Evolutionary conservation across 2,329 filamentous ascomycete genomes (phyloP), one percentile per base, ranked within the genome.

Genomic region (Trichoderma afroharzianum): DNA sequence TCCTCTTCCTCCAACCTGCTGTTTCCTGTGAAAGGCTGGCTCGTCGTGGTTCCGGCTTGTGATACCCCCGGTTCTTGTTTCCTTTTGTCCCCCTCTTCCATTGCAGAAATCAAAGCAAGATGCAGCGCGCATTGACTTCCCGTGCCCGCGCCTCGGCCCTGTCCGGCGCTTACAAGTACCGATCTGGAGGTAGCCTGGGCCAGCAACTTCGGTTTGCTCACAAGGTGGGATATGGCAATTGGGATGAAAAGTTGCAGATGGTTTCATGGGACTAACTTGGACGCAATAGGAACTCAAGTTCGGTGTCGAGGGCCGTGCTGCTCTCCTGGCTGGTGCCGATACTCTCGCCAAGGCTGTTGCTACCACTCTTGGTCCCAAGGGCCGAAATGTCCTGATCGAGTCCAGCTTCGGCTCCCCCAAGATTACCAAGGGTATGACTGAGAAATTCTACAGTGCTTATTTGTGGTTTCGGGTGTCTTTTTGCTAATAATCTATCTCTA

Each of bases 401-500:
- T 98, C 95, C 74, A 94, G 93, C 87, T 99, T 97, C 80, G 96
- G 96, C 83, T 97, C 96, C 62, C 96, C 96, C 79, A 99, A 99
- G 90, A 99, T 99, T 85, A 99, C 96, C 79, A 99, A 99, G 88
- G 95, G 95, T 97, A 87, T 74, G 61, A 18, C 21, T 21, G 58
- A 63, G 43, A 63, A 9, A 32, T 32, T 8, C 43, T 2, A 3
- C 30, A 30, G 1, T 3, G 21, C 74, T 77, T 80, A 75, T 21
- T 8, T 12, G 15, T 15, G 11, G 11, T 63, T 14, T 21, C 11
- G 14, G 9, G 24, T 4, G 32, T 12, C 1, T n/a, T 53, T 66
- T 66, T 33, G 64, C 72, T 71, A 63, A 71, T 18, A 47, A 63
- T 47, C 36, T 15, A 80, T 74, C 4, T 70, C 68, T 39, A 18